A percentile compares a stretch with the other conserved stretches of the same genome.
Evolutionary conservation across 2,329 filamentous ascomycete genomes (phyloP).

Genomic region (Aspergillus sp.): DNA sequence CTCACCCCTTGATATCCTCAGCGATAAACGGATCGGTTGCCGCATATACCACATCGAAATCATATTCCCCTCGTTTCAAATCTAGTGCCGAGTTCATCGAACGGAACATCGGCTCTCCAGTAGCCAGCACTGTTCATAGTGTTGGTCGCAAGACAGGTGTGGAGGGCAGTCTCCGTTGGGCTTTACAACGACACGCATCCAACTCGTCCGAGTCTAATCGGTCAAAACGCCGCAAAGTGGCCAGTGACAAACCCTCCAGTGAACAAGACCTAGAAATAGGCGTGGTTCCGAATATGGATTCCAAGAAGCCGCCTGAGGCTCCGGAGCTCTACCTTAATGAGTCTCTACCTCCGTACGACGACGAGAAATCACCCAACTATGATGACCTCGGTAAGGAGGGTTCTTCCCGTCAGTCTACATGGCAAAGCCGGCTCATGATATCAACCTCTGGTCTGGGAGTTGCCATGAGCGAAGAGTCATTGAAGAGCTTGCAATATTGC

Average conservation of each 20-base stretch:
- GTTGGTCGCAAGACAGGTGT: conserved; percentile 84
- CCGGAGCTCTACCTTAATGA: conserved; percentile 70
- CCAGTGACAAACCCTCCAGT: conserved; percentile 29
- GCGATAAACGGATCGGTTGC: conserved; percentile 83
- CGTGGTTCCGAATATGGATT: conserved; percentile 18
- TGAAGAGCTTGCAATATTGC: conserved; percentile 82
- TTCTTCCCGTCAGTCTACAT: conserved; percentile 47
- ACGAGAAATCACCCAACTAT: conserved; percentile 72
- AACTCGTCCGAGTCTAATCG: conserved; percentile 32
- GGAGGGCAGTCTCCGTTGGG: conserved; percentile 82
- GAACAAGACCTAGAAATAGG: conserved; percentile 52
- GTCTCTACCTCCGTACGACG: conserved; percentile 79
- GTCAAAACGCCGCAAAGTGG: conserved; percentile 47
- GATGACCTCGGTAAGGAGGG: conserved; percentile 55
- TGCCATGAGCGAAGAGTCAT: conserved; percentile 84
- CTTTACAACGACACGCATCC: conserved; percentile 56
- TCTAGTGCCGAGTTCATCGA: conserved; percentile 91
- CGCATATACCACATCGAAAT: conserved; percentile 83
- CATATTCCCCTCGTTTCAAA: conserved; percentile 84
- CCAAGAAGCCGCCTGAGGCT: conserved; percentile 49
- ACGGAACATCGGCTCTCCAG: conserved; percentile 75
- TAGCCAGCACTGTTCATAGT: conserved; percentile 81
- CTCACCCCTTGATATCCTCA: conserved; percentile 80
- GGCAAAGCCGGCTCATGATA: conserved; percentile 83
- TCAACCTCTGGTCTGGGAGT: conserved; percentile 88